Evolutionary conservation across 169 alveolate species (phyloP).

Genomic region (Besnoitia besnoiti): DNA sequence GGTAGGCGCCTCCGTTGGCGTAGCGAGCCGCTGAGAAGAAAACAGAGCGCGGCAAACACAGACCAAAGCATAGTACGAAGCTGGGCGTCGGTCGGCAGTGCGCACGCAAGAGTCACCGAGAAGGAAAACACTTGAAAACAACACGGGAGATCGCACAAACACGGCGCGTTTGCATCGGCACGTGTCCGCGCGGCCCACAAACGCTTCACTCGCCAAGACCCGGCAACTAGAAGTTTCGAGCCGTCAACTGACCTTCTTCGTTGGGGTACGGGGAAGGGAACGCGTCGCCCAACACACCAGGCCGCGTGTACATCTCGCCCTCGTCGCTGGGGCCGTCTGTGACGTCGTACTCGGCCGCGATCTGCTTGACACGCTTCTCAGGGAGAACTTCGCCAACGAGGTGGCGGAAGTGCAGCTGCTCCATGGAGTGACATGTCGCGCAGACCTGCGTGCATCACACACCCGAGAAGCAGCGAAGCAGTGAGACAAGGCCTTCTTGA

Average conservation of each 20-base stretch:
- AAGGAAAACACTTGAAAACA: too few relatives aligned
- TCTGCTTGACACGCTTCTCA: constrained; percentile 84
- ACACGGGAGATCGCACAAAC: too few relatives aligned
- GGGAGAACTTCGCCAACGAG: constrained; percentile 87
- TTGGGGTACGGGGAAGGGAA: constrained; percentile 89
- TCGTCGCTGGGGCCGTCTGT: constrained; percentile 88
- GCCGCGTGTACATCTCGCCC: constrained; percentile 89
- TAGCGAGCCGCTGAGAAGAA: constrained; percentile 88
- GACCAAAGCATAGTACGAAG: too few relatives aligned
- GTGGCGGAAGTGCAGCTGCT: constrained; percentile 84
- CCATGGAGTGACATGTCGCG: constrained; percentile 89
- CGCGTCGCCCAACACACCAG: constrained; percentile 85
- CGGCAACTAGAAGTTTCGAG: too few relatives aligned
- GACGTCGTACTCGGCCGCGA: constrained; percentile 88
- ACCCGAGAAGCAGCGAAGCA: neutral
- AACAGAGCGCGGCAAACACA: neutral
- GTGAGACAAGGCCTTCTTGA: neutral
- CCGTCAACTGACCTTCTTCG: constrained; percentile 79
- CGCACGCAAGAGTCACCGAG: too few relatives aligned
- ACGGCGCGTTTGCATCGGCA: too few relatives aligned
- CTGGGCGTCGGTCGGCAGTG: too few relatives aligned
- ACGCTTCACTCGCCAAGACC: too few relatives aligned
- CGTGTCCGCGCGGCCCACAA: too few relatives aligned
- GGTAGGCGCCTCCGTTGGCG: constrained; percentile 97
- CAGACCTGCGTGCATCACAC: constrained; percentile 73